A percentile compares a stretch with the other conserved stretches of the same genome.
These are phyloP conservation scores for Lactarius quietus DNA, from an alignment of 768 basidiomycete species.

Conservation along the genomic window DNA sequence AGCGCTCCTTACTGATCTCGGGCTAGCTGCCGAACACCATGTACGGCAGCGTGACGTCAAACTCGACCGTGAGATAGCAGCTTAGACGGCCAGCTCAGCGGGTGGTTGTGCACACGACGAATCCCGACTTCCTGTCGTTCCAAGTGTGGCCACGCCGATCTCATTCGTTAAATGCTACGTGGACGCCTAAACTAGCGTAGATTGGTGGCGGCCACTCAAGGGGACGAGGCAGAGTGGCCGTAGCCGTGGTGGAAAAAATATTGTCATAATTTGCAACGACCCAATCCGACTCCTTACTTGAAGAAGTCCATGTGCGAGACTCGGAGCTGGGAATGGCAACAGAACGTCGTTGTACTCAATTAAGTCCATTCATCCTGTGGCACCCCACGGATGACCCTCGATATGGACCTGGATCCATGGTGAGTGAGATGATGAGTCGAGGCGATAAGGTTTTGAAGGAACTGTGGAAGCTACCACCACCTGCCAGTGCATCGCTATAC, in stretches of 20 bases:
- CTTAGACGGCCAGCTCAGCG: too few relatives aligned
- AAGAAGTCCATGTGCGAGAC: conserved; percentile 88
- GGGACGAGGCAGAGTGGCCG: conserved; percentile 39
- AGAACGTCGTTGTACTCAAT: conserved; percentile 88
- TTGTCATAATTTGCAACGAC: conserved; percentile 95
- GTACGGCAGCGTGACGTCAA: conserved; percentile 95
- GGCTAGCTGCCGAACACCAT: conserved; percentile 98
- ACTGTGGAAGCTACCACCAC: not conserved
- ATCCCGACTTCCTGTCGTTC: conserved; percentile 85
- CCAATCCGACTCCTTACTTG: conserved; percentile 47
- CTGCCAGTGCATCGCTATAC: too few relatives aligned
- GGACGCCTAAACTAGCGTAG: conserved; percentile 64
- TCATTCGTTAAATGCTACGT: conserved; percentile 45
- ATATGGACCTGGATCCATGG: conserved; percentile 30
- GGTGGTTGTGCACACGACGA: conserved; percentile 83
- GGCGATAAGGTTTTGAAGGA: not conserved
- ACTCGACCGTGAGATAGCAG: conserved; percentile 99
- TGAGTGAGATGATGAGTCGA: not conserved
- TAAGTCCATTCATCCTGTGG: conserved; percentile 98
- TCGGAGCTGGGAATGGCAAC: conserved; percentile 87
- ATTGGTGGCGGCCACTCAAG: conserved; percentile 41
- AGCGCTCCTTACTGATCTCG: conserved; percentile 80
- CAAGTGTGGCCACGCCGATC: conserved; percentile 67
- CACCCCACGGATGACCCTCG: conserved; percentile 53
- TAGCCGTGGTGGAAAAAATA: conserved; percentile 75